These are phyloP conservation scores for Aspergillus bertholletiae DNA, from an alignment of 495 filamentous ascomycete species.

Conservation along the genomic window DNA sequence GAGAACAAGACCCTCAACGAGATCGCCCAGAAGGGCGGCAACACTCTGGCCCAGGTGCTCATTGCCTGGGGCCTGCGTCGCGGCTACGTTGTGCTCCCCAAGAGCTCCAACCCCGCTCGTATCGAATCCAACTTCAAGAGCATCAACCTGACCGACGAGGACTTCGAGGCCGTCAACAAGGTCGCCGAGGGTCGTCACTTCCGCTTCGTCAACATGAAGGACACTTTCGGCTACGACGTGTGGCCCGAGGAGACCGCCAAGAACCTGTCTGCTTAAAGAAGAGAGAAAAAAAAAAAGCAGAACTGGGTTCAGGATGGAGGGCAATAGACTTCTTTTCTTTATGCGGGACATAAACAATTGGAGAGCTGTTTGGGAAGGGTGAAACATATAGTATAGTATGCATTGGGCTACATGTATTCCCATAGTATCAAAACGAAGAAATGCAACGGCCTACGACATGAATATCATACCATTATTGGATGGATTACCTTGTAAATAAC, in stretches of 20 bases:
- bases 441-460: not conserved
- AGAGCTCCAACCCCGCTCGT: slow-evolving; percentile 60
- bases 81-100: slow-evolving; percentile 69
- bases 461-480: no score
- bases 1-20: slow-evolving; percentile 58
- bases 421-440: not conserved
- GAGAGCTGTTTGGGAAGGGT: not conserved
- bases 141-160: slow-evolving; percentile 52
- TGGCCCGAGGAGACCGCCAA: slow-evolving; percentile 46
- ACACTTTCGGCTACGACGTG: slow-evolving; percentile 56
- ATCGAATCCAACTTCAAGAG: slow-evolving; percentile 65
- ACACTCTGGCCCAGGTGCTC: slow-evolving; percentile 63
- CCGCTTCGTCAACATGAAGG: slow-evolving; percentile 81
- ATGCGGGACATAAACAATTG: slow-evolving; percentile 22
- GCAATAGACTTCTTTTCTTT: slow-evolving; percentile 23
- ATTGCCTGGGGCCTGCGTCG: slow-evolving; percentile 69
- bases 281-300: no score
- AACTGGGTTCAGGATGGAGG: not conserved
- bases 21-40: slow-evolving; percentile 60
- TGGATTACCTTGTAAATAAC: not conserved
- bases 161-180: slow-evolving; percentile 56
- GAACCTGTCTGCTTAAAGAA: slow-evolving; percentile 35
- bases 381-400: not conserved
- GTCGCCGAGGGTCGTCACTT: slow-evolving; percentile 58
- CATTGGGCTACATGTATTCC: not conserved